phyloP scores from a whole-genome alignment of 805 yeast species.

The Ogataea paradorogensis region DNA sequence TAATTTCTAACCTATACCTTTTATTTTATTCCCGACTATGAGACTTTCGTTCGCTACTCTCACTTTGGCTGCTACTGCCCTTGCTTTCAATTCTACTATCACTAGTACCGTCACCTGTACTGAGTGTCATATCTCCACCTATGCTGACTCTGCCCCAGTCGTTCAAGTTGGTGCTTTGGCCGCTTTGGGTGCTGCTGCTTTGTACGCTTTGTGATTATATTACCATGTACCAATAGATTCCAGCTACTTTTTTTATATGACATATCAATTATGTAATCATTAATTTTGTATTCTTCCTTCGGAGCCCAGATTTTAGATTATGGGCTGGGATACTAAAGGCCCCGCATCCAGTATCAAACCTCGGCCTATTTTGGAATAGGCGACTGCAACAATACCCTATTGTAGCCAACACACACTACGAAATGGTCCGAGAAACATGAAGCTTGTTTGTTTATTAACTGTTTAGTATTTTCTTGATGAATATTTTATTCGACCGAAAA shows the following conservation, averaged over 20 bases:
- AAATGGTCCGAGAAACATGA: background rate
- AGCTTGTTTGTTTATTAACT: background rate
- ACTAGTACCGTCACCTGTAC: slow-evolving; percentile 20
- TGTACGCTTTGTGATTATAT: slow-evolving; percentile 22
- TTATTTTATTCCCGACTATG: background rate
- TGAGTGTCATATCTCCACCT: slow-evolving; percentile 22
- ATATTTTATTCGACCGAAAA: slow-evolving; percentile 7
- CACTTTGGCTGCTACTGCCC: slow-evolving; percentile 16
- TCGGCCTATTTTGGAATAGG: too few species aligned
- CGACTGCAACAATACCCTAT: too few species aligned
- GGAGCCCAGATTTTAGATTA: too few species aligned
- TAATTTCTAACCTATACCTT: background rate
- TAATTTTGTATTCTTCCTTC: too few species aligned
- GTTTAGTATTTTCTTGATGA: background rate
- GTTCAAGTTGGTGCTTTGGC: slow-evolving; percentile 28
- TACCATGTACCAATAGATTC: background rate
- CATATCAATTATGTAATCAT: too few species aligned
- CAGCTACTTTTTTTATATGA: background rate
- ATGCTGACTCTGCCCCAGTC: slow-evolving; percentile 21
- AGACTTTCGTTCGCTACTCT: slow-evolving; percentile 14
- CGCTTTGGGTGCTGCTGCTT: slow-evolving; percentile 29
- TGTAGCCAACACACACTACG: too few species aligned
- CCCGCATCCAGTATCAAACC: too few species aligned
- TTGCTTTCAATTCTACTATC: slow-evolving; percentile 17
- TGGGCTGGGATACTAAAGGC: too few species aligned